Base-by-base conservation (phyloP, 352 stramenopile genomes). In the Peronospora destructor region DNA sequence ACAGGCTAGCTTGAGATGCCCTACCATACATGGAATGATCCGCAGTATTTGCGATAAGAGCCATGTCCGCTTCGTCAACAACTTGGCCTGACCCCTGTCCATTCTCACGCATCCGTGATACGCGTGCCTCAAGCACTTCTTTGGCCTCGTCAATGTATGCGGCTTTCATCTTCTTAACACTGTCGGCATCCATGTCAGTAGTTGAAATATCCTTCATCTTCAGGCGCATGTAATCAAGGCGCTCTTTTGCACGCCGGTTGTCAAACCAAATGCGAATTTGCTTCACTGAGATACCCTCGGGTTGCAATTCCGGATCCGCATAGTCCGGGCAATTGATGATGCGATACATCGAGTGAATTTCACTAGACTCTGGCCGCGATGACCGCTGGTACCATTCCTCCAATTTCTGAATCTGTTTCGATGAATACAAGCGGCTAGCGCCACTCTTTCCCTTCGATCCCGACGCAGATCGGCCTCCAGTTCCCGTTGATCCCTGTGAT, bases 141-240 rank as follows among this genome's bases (percentile, higher is more conserved):
- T 93, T 93, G 2, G 82, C 79, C 61, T 93, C 82, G 40, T 93
- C 82, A 53, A 93, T 93, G 48, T 90, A 93, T 36, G 76, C 80
- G 4, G 82, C 77, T 58, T 91, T 91, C 76, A 93, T 90, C 47
- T 82, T 80, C 61, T 93, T 93, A 23, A 93, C 72, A 51, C 73
- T 84, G 19, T 93, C 82, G 0, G 70, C 73, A 45, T 93, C 82
- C 73, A 93, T 87, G 17, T 86, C 75, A 4, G 79, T 73, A 7
- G 77, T 91, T 25, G 81, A 88, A 45, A 91, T 83, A 25, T 91
- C 76, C 52, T 93, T 93, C 82, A 93, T 93, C 64, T 93, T 91
- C 33, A 93, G 42, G 28, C 82, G 79, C 82, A 93, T 93, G 63
- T 93, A 93, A 48, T 93, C 82, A 11, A 93, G 53, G 3, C 79